phyloP scores from a whole-genome alignment of 805 yeast species.

The Cyberlindnera samutprakarnensis region DNA sequence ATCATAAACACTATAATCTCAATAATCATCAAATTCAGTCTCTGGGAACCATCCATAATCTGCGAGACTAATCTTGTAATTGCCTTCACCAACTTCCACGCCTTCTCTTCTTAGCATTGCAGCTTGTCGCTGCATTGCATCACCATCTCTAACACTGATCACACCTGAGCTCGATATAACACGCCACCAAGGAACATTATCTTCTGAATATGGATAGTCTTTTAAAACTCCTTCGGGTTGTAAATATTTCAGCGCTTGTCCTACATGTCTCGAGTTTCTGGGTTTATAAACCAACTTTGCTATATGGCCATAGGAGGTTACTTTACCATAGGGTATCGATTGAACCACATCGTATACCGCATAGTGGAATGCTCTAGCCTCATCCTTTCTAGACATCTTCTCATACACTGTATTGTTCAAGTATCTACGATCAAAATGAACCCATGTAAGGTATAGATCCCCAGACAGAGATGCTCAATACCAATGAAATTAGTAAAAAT shows the following conservation, averaged over 20 bases:
- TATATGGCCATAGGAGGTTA: conserved; percentile 70
- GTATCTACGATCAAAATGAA: conserved; percentile 2
- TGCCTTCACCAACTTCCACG: conserved; percentile 25
- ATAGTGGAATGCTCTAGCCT: conserved; percentile 47
- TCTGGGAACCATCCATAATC: conserved; percentile 67
- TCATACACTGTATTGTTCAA: not conserved
- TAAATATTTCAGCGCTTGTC: conserved; percentile 55
- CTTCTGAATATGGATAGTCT: conserved; percentile 9
- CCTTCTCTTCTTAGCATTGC: conserved; percentile 40
- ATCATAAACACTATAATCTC: not conserved
- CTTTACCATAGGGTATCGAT: conserved; percentile 54
- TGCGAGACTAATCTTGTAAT: conserved; percentile 31
- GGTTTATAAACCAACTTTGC: conserved; percentile 60
- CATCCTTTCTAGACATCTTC: conserved; percentile 25
- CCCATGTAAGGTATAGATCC: conserved; percentile 2
- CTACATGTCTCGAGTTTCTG: conserved; percentile 66
- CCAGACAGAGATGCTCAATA: too few relatives aligned
- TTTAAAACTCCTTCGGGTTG: conserved; percentile 11
- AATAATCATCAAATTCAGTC: conserved; percentile 21
- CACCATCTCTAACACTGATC: conserved; percentile 44
- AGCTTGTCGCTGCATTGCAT: conserved; percentile 40
- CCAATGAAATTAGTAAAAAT: too few relatives aligned
- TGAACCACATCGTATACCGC: conserved; percentile 50
- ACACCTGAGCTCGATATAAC: conserved; percentile 58
- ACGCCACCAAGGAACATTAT: conserved; percentile 57